Base-by-base conservation (phyloP, 768 basidiomycete genomes). In the Agrocybe pediades region DNA sequence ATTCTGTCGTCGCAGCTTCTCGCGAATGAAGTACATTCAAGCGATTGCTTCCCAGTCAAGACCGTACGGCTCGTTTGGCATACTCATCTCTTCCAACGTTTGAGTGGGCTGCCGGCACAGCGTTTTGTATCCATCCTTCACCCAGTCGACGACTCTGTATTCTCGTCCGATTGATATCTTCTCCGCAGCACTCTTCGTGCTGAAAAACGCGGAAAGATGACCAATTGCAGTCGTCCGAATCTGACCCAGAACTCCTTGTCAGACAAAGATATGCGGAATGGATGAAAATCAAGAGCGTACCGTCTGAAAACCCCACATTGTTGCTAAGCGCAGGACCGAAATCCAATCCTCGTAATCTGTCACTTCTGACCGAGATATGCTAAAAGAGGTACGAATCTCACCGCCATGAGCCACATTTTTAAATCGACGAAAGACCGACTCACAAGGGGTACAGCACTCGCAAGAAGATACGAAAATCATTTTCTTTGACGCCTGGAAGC, bases 241-340 rank as follows among this genome's bases (percentile, higher is more conserved):
- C 55, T 56, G 21, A 30, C 9, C n/a, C n/a, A n/a, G n/a, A n/a
- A n/a, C n/a, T n/a, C n/a, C n/a, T n/a, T n/a, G n/a, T n/a, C n/a
- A n/a, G n/a, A n/a, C n/a, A n/a, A n/a, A n/a, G 19, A 11, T 13
- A 42, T 9, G 9, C 15, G 13, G 3, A 27, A 29, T 27, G 30
- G 16, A n/a, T 9, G 8, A 29, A 9, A 17, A 3, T 27, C 26
- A 5, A 13, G 26, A 9, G 16, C 20, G 13, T 36, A 56, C 55
- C 46, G 42, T 27, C 11, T 29, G 27, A 25, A 56, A 56, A 6
- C 29, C 23, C 55, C 55, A 56, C 50, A 51, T 51, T 20, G 55
- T 52, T 2, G 55, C 39, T 21, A 56, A 17, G 4, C 48, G 26
- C 16, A 56, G 16, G 11, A 56, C 29, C 2, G 49, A 49, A 16